These are phyloP conservation scores for Ambrosia trifida DNA, from an alignment of 129 eudicot genomes.

Conservation along the genomic window DNA sequence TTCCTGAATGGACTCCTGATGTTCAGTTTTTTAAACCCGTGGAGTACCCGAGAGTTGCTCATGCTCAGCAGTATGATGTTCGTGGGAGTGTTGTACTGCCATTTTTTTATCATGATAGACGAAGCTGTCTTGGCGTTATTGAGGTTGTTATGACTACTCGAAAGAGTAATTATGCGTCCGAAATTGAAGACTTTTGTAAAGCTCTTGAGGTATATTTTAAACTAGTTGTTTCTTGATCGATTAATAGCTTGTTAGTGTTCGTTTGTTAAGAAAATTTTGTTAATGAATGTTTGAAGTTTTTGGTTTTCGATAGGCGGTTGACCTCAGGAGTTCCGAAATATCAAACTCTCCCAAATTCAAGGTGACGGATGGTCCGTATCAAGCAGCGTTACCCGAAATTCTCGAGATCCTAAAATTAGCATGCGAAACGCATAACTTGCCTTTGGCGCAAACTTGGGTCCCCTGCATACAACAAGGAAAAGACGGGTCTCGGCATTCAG, in stretches of 20 bases:
- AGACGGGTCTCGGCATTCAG: conserved; percentile 66
- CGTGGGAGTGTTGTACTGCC: conserved; percentile 92
- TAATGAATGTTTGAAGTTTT: conserved; percentile 19
- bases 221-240: background rate
- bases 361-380: conserved; percentile 50
- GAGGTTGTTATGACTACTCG: conserved; percentile 80
- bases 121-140: conserved; percentile 75
- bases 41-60: conserved; percentile 75
- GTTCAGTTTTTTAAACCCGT: conserved; percentile 70
- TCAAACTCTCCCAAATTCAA: conserved; percentile 40
- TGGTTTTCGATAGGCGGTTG: conserved; percentile 59
- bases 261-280: background rate
- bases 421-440: conserved; percentile 63
- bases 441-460: conserved; percentile 89
- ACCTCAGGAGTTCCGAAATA: conserved; percentile 60
- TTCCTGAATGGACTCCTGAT: conserved; percentile 96
- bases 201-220: conserved; percentile 76
- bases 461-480: conserved; percentile 81
- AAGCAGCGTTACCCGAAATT: conserved; percentile 76
- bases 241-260: conserved; percentile 18
- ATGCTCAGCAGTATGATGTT: conserved; percentile 71
- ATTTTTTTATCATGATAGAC: conserved; percentile 67
- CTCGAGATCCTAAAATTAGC: conserved; percentile 58
- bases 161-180: conserved; percentile 64
- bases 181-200: conserved; percentile 75